A percentile compares a stretch with the other conserved stretches of the same genome.
phyloP scores from a whole-genome alignment of 2,329 filamentous ascomycete species.

The Aspergillus intermedius region DNA sequence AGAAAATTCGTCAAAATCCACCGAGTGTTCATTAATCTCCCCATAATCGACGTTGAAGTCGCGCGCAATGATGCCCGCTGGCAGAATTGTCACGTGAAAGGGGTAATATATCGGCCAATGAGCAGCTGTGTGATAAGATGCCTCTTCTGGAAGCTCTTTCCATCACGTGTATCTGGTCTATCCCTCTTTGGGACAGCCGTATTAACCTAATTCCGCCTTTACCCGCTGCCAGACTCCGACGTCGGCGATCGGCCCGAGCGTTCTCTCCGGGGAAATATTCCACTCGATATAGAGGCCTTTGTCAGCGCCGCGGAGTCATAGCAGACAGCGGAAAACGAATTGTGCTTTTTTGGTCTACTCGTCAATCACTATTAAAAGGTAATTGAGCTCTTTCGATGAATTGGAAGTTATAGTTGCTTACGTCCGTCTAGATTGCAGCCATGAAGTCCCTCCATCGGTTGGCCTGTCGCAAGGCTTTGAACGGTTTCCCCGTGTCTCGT shows the following conservation, averaged over 20 bases:
- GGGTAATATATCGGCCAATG: background rate
- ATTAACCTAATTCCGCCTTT: slow-evolving; percentile 5
- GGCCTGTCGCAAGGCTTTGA: slow-evolving; percentile 24
- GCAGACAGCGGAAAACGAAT: no score
- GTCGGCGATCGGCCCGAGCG: slow-evolving; percentile 3
- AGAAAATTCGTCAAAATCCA: background rate
- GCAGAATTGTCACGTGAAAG: slow-evolving; percentile 2
- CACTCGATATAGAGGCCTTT: background rate
- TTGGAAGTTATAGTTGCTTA: background rate
- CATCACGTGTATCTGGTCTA: background rate
- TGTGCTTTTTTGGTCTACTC: no score
- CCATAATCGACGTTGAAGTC: background rate
- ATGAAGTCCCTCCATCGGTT: slow-evolving; percentile 34
- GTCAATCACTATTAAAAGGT: background rate
- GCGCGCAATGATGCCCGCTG: background rate
- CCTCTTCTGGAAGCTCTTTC: background rate
- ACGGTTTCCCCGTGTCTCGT: slow-evolving; percentile 18
- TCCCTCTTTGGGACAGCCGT: background rate
- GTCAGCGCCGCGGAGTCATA: background rate
- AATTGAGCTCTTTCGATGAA: background rate
- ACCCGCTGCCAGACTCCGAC: background rate
- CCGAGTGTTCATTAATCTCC: background rate
- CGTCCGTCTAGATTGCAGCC: background rate
- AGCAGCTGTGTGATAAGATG: background rate
- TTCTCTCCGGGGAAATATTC: background rate